A percentile compares a stretch with the other conserved stretches of the same genome.
These are phyloP conservation scores for Clitopilus passeckerianus DNA, from an alignment of 768 basidiomycete species.

Conservation along the genomic window DNA sequence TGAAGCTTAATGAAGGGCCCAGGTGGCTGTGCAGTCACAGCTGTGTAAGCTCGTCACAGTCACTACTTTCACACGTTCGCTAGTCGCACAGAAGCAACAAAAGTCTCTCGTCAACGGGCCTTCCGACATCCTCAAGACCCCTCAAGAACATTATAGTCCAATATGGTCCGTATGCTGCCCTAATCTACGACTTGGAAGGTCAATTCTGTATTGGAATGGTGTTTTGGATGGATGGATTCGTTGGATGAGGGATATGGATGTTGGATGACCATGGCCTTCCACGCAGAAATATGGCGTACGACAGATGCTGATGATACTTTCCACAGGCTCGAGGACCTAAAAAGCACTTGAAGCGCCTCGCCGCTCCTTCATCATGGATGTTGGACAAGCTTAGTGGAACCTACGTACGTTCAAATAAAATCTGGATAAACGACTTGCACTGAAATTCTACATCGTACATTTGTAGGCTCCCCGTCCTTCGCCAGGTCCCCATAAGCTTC, in stretches of 20 bases:
- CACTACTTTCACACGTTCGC: conserved; percentile 30
- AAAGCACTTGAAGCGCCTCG: conserved; percentile 98
- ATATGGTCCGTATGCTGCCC: conserved; percentile 38
- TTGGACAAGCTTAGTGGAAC: conserved; percentile 97
- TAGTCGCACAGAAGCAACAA: conserved; percentile 18
- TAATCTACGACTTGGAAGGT: conserved; percentile 14
- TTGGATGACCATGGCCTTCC: conserved; percentile 34
- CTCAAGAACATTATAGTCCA: conserved; percentile 36
- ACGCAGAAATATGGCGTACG: background rate
- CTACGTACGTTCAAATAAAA: conserved; percentile 55
- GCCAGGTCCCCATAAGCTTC: conserved; percentile 98
- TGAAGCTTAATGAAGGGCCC: too few relatives aligned
- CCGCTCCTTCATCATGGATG: conserved; percentile 99
- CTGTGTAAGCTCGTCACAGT: conserved; percentile 4
- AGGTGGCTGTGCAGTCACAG: conserved; percentile 1
- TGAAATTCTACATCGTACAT: conserved; percentile 6
- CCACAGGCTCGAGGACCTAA: conserved; percentile 92
- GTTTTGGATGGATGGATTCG: conserved; percentile 15
- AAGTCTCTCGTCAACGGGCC: conserved; percentile 37
- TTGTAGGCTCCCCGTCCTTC: conserved; percentile 90
- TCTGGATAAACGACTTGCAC: background rate
- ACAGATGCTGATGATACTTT: conserved; percentile 21
- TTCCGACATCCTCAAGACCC: conserved; percentile 40
- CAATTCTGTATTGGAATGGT: background rate
- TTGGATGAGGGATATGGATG: conserved; percentile 30